A percentile compares a stretch with the other conserved stretches of the same genome.
Evolutionary conservation across 805 yeast genomes (phyloP).

Genomic region (Tetrapisispora arboricola): DNA sequence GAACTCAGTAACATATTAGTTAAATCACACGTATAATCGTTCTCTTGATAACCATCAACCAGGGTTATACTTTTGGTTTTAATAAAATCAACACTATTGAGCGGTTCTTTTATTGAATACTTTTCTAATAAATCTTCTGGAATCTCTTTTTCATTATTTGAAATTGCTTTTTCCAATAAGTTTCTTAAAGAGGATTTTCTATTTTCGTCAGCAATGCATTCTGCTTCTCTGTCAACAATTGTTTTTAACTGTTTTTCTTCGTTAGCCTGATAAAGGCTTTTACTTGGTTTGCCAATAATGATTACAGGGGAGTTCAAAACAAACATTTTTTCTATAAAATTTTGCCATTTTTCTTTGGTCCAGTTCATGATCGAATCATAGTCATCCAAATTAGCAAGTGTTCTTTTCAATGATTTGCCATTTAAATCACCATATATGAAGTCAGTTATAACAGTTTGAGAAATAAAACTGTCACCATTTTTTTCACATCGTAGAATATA

Average conservation of each 20-base stretch:
- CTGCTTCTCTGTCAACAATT: conserved; percentile 37
- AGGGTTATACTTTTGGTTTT: conserved; percentile 54
- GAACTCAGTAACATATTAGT: conserved; percentile 19
- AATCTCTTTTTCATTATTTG: conserved; percentile 61
- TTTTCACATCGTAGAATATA: conserved; percentile 53
- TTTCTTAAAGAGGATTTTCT: conserved; percentile 47
- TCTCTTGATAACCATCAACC: conserved; percentile 36
- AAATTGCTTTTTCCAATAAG: conserved; percentile 51
- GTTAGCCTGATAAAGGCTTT: conserved; percentile 40
- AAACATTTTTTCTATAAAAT: conserved; percentile 41
- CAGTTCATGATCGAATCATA: conserved; percentile 45
- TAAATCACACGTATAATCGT: conserved; percentile 25
- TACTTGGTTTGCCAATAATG: conserved; percentile 60
- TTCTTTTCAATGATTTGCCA: conserved; percentile 46
- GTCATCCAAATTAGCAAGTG: conserved; percentile 47
- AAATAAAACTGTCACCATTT: conserved; percentile 44
- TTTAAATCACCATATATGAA: conserved; percentile 67
- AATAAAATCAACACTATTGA: conserved; percentile 58
- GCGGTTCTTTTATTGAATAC: conserved; percentile 67
- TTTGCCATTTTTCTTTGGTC: conserved; percentile 60
- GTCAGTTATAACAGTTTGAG: conserved; percentile 62
- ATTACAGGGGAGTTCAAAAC: conserved; percentile 54
- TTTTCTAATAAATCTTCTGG: conserved; percentile 54
- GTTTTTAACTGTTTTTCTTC: conserved; percentile 44
- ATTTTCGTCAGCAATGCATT: conserved; percentile 38